Evolutionary conservation across 164 flowering plant species (phyloP).

Genomic region (Litsea cubeba): DNA sequence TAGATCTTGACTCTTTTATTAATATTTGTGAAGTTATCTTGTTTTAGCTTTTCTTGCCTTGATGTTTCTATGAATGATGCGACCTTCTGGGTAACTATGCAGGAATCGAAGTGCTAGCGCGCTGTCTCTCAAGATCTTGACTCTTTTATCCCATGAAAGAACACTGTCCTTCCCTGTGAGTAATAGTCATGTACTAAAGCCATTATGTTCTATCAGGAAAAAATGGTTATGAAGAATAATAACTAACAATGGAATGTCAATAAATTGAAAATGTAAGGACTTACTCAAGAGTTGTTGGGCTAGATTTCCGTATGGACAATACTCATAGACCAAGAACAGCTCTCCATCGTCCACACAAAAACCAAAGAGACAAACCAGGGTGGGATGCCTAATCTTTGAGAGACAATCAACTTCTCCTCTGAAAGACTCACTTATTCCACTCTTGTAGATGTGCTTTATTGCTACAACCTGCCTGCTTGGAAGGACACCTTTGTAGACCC

Average conservation of each 20-base stretch:
- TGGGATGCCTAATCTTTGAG: constrained; percentile 55
- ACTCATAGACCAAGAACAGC: constrained; percentile 63
- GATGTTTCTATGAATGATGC: constrained; percentile 73
- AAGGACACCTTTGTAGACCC: constrained; percentile 57
- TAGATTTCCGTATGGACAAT: constrained; percentile 56
- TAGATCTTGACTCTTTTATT: no score
- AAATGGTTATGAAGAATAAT: neutral
- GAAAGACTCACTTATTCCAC: constrained; percentile 47
- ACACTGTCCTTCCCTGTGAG: constrained; percentile 36
- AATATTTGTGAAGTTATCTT: neutral
- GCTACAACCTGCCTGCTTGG: constrained; percentile 76
- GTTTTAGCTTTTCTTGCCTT: constrained; percentile 35
- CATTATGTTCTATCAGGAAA: no score
- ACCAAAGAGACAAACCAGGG: constrained; percentile 62
- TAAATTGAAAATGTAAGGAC: neutral
- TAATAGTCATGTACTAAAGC: neutral
- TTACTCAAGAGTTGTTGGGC: constrained; percentile 59
- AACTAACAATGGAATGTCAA: neutral
- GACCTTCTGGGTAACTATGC: constrained; percentile 52
- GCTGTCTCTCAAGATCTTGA: constrained; percentile 56
- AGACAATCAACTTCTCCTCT: constrained; percentile 60
- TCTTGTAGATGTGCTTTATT: constrained; percentile 54
- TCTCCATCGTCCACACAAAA: constrained; percentile 59
- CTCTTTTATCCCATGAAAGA: constrained; percentile 58
- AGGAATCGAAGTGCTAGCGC: constrained; percentile 61